Evolutionary conservation across 768 basidiomycete genomes (phyloP).

Genomic region (Rhizopogon vinicolor): DNA sequence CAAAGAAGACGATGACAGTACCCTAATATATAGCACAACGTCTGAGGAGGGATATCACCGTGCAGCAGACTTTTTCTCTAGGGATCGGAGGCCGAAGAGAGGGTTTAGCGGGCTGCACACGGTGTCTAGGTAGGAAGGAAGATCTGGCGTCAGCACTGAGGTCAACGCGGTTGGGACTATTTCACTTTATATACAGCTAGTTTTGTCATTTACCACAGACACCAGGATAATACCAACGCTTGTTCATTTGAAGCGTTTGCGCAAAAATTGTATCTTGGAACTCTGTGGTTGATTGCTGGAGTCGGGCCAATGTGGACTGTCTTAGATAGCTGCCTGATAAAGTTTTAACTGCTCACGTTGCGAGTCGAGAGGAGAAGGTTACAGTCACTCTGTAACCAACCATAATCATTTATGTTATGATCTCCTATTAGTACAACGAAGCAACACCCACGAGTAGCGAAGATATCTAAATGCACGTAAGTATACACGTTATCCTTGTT

Average conservation of each 20-base stretch:
- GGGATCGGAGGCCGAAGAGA: conserved; percentile 5
- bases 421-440: no score
- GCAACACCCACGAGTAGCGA: neutral
- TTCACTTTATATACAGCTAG: neutral
- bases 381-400: no score
- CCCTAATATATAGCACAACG: conserved; percentile 8
- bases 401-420: no score
- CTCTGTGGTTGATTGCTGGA: no score
- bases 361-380: no score
- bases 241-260: no score
- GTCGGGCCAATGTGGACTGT: no score
- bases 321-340: no score
- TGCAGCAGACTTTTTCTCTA: conserved; percentile 19
- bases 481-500: neutral
- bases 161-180: neutral
- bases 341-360: no score
- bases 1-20: conserved; percentile 26
- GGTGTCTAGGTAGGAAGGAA: neutral
- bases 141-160: neutral
- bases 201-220: neutral
- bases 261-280: no score
- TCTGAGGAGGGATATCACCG: conserved; percentile 23
- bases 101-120: neutral
- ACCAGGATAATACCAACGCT: no score
- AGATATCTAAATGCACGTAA: neutral